Evolutionary conservation across 2,329 filamentous ascomycete species (phyloP).

Genomic region (Arthrobotrys iridis): DNA sequence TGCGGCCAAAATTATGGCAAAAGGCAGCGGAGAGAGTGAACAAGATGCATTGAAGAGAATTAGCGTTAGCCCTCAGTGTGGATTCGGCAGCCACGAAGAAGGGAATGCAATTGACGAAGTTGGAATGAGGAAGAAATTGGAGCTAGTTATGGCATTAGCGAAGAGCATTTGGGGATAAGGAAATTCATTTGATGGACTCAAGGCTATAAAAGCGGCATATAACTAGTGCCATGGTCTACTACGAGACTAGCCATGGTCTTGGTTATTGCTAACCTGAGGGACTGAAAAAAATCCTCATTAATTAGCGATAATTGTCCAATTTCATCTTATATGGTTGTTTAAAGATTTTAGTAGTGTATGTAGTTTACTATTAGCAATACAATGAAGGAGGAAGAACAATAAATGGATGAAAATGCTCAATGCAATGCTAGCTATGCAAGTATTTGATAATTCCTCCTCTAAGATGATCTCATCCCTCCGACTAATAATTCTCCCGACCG

Average conservation of each 20-base stretch:
- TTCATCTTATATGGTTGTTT: too few relatives aligned
- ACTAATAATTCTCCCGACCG: too few relatives aligned
- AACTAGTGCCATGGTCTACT: too few relatives aligned
- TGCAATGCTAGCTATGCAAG: background rate
- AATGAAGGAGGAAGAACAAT: too few relatives aligned
- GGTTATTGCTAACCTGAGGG: too few relatives aligned
- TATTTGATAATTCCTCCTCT: background rate
- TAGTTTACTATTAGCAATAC: too few relatives aligned
- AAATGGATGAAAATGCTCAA: too few relatives aligned
- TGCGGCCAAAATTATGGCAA: constrained; percentile 75
- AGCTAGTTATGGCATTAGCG: constrained; percentile 75
- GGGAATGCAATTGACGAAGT: constrained; percentile 75
- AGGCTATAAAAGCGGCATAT: background rate
- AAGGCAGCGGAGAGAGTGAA: constrained; percentile 71
- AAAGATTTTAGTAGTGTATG: too few relatives aligned
- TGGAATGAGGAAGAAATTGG: constrained; percentile 78
- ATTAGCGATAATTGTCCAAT: too few relatives aligned
- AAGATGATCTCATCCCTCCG: background rate
- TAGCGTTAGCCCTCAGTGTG: constrained; percentile 76
- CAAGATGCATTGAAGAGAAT: constrained; percentile 76
- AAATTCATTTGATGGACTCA: background rate
- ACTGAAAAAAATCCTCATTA: too few relatives aligned
- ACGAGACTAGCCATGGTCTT: too few relatives aligned
- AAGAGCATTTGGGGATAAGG: constrained; percentile 72
- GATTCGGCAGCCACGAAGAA: constrained; percentile 77